Evolutionary conservation across 164 flowering plant species (phyloP), one percentile per base, ranked within the genome.

Genomic region (Protea cynaroides): DNA sequence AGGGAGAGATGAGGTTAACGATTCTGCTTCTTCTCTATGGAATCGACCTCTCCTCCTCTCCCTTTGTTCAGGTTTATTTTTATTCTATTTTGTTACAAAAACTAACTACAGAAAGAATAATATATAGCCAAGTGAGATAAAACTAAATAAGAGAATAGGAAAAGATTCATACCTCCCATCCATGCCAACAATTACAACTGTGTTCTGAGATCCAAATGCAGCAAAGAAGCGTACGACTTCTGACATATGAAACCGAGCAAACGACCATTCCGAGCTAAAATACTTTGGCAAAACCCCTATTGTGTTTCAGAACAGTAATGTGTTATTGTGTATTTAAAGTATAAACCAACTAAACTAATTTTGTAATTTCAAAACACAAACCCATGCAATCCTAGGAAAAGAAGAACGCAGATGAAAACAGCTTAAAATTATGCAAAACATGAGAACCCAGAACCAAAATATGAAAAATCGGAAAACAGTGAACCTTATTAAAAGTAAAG

Each of bases 191-290:
- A 87, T 75, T 3, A 83, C 54, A 25, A 93, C 77, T n/a, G 90
- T 77, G 72, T 87, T 88, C 24, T 86, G 94, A 59, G 88, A 73
- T 56, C 98, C 97, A 86, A 90, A 93, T 51, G 94, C 90, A 7
- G 79, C 85, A 74, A 82, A 74, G 70, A 61, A 86, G 11, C 76
- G 82, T 3, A 83, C 72, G 63, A 58, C 78, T 71, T 87, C 94
- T 22, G 85, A 89, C 46, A 93, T 78, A 71, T 78, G 92, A 68
- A 90, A 86, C 72, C 78, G 90, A 62, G 94, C 96, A 80, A 93
- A 84, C 62, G 98, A 93, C 97, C 98, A 88, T 62, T 93, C 97
- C 3, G 97, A 93, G 74, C 94, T 90, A 63, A 93, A 93, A 66
- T 93, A 90, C 69, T 84, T 90, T 7, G 98, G 98, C 52, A 93